Evolutionary conservation across 208 protist genomes (phyloP), one percentile per base, ranked within the genome.

Genomic region (Trypanosoma mega): DNA sequence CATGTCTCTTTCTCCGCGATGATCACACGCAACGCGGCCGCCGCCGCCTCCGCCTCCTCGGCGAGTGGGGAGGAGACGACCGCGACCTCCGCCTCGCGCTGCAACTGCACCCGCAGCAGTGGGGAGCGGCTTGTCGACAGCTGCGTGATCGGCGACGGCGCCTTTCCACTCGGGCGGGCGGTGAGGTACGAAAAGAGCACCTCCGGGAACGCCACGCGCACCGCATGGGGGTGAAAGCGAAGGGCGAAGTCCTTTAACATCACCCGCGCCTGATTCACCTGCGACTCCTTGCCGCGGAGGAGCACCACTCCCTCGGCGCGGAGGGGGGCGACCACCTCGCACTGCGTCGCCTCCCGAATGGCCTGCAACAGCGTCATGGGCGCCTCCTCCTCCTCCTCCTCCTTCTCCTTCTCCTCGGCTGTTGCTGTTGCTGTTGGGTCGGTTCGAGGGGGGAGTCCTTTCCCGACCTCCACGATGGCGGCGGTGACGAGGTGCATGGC

Each of bases 241-340:
- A 69, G 48, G n/a, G 77, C 51, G 16, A 83, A 69, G 56, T 81
- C 63, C 51, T 72, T 66, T 31, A 87, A 36, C 54, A 87, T 36
- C 46, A 43, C 50, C 30, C 34, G 53, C 5, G 73, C 80, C 39
- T 69, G 51, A 24, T 66, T 49, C 2, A 79, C 73, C 18, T 57
- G 45, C 1, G 58, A 51, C 6, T 50, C 45, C 7, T 68, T 34
- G n/a, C 81, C 81, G 27, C 76, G 72, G 11, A 87, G 16, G 3
- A 87, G 30, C 41, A 87, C 56, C 26, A 72, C 37, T 47, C 65
- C 64, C 52, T 87, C 76, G 8, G 55, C 31, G 8, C 67, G 63
- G 7, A 81, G 48, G 6, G 68, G 47, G 8, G 67, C 29, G 7
- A 81, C 53, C 29, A 68, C 63, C 21, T 83, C 70, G 62, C 81